Evolutionary conservation across 2,329 filamentous ascomycete species (phyloP).

Genomic region (Penicillium thymicola): DNA sequence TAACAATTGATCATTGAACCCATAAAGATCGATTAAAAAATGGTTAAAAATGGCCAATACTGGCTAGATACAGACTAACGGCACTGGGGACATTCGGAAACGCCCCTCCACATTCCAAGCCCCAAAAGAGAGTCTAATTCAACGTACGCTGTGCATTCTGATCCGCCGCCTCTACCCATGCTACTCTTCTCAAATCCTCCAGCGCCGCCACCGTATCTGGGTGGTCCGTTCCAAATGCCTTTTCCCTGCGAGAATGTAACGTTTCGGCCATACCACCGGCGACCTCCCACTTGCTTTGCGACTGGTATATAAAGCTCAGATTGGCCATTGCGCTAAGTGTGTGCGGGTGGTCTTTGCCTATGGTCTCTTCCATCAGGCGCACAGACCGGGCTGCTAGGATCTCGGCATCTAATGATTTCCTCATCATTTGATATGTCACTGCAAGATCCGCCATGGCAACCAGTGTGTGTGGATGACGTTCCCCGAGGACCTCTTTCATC

Average conservation of each 20-base stretch:
- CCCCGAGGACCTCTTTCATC: slow-evolving; percentile 9
- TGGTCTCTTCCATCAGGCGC: slow-evolving; percentile 8
- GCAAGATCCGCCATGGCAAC: slow-evolving; percentile 9
- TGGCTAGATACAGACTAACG: not conserved
- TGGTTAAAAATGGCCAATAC: not conserved
- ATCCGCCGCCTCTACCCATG: slow-evolving; percentile 11
- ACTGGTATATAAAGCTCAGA: slow-evolving; percentile 12
- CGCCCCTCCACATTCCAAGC: not conserved
- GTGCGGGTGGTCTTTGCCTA: slow-evolving; percentile 9
- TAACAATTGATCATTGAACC: not conserved
- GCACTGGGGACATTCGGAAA: not conserved
- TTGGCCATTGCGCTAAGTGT: slow-evolving; percentile 12
- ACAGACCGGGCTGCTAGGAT: not conserved
- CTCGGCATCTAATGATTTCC: slow-evolving; percentile 3
- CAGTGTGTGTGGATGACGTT: slow-evolving; percentile 10
- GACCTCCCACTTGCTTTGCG: slow-evolving; percentile 11
- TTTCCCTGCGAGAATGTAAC: slow-evolving; percentile 3
- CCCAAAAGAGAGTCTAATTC: slow-evolving; percentile 3
- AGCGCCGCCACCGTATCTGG: slow-evolving; percentile 10
- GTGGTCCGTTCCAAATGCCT: slow-evolving; percentile 2
- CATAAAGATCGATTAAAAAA: not conserved
- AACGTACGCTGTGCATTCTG: slow-evolving; percentile 8
- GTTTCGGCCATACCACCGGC: slow-evolving; percentile 8
- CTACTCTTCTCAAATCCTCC: slow-evolving; percentile 8
- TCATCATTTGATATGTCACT: slow-evolving; percentile 8